phyloP scores from a whole-genome alignment of 495 filamentous ascomycete species.

The Amphirosellinia nigrospora region DNA sequence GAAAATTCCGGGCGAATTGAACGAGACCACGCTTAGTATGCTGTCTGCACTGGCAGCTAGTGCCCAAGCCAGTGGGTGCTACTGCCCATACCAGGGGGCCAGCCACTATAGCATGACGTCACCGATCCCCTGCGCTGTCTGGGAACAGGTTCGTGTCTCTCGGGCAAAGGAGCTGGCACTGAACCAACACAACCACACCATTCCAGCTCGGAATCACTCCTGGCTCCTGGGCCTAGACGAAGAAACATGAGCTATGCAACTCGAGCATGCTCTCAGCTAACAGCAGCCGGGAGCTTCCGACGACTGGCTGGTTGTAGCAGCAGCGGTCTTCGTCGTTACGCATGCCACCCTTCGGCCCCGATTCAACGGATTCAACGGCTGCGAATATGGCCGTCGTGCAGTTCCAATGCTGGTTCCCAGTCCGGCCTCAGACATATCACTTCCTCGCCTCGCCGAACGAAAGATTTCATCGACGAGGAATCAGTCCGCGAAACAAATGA shows the following conservation, averaged over 20 bases:
- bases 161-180: not conserved
- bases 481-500: conserved; percentile 46
- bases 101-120: conserved; percentile 6
- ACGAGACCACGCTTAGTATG: not conserved
- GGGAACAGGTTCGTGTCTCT: not conserved
- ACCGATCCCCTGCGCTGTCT: not conserved
- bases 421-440: not conserved
- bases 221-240: not conserved
- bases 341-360: not conserved
- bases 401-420: too few relatives aligned
- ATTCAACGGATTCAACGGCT: not conserved
- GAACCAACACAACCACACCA: not conserved
- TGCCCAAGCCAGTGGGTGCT: not conserved
- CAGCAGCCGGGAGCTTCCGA: conserved; percentile 30
- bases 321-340: not conserved
- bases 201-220: not conserved
- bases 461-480: conserved; percentile 31
- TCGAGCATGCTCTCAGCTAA: conserved; percentile 35
- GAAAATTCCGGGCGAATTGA: too few relatives aligned
- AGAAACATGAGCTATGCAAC: conserved; percentile 40
- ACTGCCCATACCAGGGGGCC: not conserved
- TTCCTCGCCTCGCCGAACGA: conserved; percentile 18
- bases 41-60: not conserved
- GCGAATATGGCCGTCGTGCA: not conserved
- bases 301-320: conserved; percentile 25